A percentile compares a stretch with the other conserved stretches of the same genome.
These are phyloP conservation scores for Pleurotus djamor DNA, from an alignment of 768 basidiomycete genomes.

Conservation along the genomic window DNA sequence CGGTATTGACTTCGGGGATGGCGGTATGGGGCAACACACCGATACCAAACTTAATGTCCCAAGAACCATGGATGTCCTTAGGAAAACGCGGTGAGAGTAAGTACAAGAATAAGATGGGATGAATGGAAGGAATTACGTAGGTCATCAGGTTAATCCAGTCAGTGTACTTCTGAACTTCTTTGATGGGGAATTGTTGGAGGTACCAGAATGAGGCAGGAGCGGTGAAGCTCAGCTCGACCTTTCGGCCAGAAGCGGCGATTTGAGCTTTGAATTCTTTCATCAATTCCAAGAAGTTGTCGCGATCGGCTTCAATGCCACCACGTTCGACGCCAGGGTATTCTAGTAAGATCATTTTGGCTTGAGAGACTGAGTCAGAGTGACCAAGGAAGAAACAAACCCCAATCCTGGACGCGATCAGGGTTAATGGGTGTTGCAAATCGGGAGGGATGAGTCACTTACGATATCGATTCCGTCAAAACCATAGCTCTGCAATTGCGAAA, in stretches of 20 bases:
- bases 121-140: not conserved
- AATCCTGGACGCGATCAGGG: not conserved
- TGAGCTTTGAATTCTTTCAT: not conserved
- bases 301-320: not conserved
- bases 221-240: not conserved
- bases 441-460: not conserved
- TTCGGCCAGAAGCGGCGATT: not conserved
- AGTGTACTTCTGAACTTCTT: not conserved
- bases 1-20: constrained; percentile 5
- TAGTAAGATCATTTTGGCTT: not conserved
- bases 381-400: not conserved
- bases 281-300: not conserved
- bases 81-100: not conserved
- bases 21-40: constrained; percentile 5
- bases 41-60: constrained; percentile 7
- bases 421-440: not conserved
- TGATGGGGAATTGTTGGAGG: constrained; percentile 3
- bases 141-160: constrained; percentile 10
- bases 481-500: not conserved
- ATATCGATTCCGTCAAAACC: not conserved
- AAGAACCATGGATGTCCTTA: constrained; percentile 5
- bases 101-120: not conserved
- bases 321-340: not conserved
- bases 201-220: not conserved
- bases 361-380: not conserved